Evolutionary conservation across 306 rosid genomes (phyloP).

Genomic region (Cucurbita pepo): DNA sequence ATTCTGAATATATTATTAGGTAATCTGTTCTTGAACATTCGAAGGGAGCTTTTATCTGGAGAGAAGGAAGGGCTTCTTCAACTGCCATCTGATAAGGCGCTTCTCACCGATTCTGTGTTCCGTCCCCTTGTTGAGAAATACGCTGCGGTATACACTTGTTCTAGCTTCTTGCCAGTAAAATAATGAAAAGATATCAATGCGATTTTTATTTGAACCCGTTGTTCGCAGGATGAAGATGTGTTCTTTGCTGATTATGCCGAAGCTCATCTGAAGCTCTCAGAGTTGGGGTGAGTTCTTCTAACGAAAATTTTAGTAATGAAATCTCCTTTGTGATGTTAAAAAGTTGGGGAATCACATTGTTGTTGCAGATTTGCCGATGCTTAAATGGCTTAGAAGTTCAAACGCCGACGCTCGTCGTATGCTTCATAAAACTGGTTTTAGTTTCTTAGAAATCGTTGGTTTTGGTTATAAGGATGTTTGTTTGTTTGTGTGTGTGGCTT

Average conservation of each 20-base stretch:
- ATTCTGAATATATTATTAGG: neutral
- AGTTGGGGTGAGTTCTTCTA: slow-evolving; percentile 35
- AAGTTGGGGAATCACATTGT: neutral
- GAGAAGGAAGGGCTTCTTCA: slow-evolving; percentile 30
- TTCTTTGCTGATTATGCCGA: slow-evolving; percentile 35
- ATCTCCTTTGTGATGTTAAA: neutral
- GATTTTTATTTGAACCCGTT: neutral
- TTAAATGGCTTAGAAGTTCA: neutral
- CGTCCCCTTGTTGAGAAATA: slow-evolving; percentile 46
- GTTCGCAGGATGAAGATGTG: slow-evolving; percentile 26
- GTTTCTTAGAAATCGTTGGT: neutral
- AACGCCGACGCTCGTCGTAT: neutral
- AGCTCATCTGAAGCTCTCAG: slow-evolving; percentile 38
- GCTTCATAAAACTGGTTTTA: neutral
- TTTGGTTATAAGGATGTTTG: neutral
- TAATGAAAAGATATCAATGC: neutral
- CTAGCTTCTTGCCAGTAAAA: neutral
- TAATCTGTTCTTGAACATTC: neutral
- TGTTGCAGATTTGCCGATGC: slow-evolving; percentile 9
- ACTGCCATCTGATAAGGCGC: slow-evolving; percentile 49
- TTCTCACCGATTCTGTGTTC: slow-evolving; percentile 37
- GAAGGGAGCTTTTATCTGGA: slow-evolving; percentile 24
- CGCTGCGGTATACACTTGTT: slow-evolving; percentile 17
- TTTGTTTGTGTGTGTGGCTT: neutral
- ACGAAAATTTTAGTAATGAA: too few species aligned